Evolutionary conservation across 495 filamentous ascomycete species (phyloP).

Genomic region (Aspergillus ostianus): DNA sequence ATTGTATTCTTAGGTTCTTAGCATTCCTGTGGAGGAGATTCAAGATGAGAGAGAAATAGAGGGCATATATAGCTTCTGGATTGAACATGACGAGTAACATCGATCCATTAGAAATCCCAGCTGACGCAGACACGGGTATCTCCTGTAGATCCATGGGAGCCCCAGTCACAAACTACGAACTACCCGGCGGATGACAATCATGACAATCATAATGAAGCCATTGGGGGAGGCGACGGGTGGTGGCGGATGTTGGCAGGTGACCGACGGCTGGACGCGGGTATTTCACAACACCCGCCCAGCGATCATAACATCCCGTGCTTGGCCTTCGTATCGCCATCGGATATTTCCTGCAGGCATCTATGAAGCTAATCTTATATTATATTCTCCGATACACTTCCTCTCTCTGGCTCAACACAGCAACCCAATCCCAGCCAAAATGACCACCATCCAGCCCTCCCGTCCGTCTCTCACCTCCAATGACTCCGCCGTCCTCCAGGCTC

Average conservation of each 20-base stretch:
- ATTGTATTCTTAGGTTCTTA: neutral
- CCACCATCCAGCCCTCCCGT: slow-evolving; percentile 42
- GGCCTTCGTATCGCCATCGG: neutral
- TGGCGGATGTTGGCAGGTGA: slow-evolving; percentile 15
- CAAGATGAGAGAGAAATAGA: neutral
- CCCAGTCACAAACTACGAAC: neutral
- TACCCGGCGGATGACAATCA: neutral
- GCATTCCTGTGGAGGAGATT: neutral
- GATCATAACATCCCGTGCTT: neutral
- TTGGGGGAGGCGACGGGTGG: slow-evolving; percentile 16
- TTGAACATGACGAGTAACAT: neutral
- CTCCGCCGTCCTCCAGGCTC: slow-evolving; percentile 67
- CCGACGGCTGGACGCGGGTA: slow-evolving; percentile 14
- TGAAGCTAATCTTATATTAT: neutral
- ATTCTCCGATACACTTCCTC: neutral
- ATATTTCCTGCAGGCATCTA: too few relatives aligned
- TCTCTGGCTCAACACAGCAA: neutral
- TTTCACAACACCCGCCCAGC: slow-evolving; percentile 11
- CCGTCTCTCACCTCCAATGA: slow-evolving; percentile 66
- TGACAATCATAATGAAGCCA: neutral
- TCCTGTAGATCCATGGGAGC: neutral
- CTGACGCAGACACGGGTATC: neutral
- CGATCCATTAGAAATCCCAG: neutral
- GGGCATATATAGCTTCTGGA: neutral
- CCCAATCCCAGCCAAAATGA: slow-evolving; percentile 12